Base-by-base conservation (phyloP, 2,329 filamentous ascomycete genomes). In the Xylogone sp. region DNA sequence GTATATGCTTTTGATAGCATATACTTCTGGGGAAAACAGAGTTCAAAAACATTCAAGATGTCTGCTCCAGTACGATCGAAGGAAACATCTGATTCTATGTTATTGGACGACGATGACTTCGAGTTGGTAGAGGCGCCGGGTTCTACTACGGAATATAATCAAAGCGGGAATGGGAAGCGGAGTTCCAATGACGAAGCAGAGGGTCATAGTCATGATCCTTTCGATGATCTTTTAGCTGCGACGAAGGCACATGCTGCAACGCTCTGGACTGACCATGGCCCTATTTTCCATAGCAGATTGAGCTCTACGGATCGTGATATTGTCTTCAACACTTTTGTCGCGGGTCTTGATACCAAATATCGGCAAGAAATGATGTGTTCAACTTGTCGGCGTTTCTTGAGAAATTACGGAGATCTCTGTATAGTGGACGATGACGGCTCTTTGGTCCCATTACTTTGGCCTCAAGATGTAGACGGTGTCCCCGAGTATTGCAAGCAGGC, bases 361-460 rank as follows among this genome's bases (percentile, higher is more conserved):
- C 42, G 27, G 3, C 5, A n/a, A 16, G 18, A 21, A 43, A 34
- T 50, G 43, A 45, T 34, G 12, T 50, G 48, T 24, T 3, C 21
- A 16, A 29, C 48, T 22, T 50, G 48, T 22, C 31, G 45, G 31
- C 19, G 24, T 3, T 50, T 50, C 27, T n/a, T 50, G 24, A 34
- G 29, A 42, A 43, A 50, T 12, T 50, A 50, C n/a, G 48, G 48
- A 21, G 48, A 50, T 45, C 48, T 46, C n/a, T 50, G 48, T 22
- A 20, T 45, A 21, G 24, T 50, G 16, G 48, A 13, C 12, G 24
- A 50, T 20, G 43, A 50, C 21, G 43, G 43, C 2, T 29, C 16
- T 3, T 18, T 50, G 18, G 22, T 50, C 21, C 24, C 43, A 21
- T 45, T 50, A 8, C 29, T 31, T 19, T 21, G 29, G 45, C 29